These are phyloP conservation scores for Scutellaria barbata DNA, from an alignment of 257 asterid species.

Conservation along the genomic window DNA sequence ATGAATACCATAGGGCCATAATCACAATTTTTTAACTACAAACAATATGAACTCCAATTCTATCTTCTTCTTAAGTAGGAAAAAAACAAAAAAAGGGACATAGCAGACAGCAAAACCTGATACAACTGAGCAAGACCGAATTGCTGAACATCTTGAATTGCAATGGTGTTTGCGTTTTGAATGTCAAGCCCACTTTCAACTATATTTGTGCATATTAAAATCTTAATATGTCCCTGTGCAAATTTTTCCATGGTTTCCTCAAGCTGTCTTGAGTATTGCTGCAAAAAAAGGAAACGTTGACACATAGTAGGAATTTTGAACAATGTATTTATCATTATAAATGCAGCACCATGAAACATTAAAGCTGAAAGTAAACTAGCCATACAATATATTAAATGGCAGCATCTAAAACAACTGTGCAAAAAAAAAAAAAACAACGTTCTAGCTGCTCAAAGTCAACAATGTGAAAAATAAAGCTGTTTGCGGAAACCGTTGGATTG, in stretches of 20 bases:
- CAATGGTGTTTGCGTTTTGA: conserved; percentile 93
- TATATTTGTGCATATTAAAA: conserved; percentile 93
- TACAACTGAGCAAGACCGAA: conserved; percentile 98
- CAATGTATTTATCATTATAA: conserved; percentile 22
- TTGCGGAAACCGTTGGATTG: background rate
- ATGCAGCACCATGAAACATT: conserved; percentile 18
- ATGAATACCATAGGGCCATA: conserved; percentile 14
- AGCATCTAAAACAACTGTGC: conserved; percentile 6
- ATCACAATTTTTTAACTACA: conserved; percentile 7
- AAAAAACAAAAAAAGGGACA: background rate
- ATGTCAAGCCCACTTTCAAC: conserved; percentile 99
- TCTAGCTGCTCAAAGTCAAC: conserved; percentile 8
- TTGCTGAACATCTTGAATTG: conserved; percentile 94
- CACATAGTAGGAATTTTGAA: conserved; percentile 27
- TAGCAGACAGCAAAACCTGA: conserved; percentile 65
- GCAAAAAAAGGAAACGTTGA: conserved; percentile 38
- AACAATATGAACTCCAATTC: conserved; percentile 14
- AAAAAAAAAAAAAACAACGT: background rate
- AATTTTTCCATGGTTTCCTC: conserved; percentile 97
- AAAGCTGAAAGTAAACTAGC: conserved; percentile 25
- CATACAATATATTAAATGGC: conserved; percentile 1
- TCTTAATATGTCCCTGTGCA: conserved; percentile 73
- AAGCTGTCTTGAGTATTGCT: conserved; percentile 96
- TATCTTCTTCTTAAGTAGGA: conserved; percentile 22
- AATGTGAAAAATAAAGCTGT: conserved; percentile 2